A percentile compares a stretch with the other conserved stretches of the same genome.
These are phyloP conservation scores for Liriodendron chinense DNA, from an alignment of 164 flowering plant genomes.

Conservation along the genomic window DNA sequence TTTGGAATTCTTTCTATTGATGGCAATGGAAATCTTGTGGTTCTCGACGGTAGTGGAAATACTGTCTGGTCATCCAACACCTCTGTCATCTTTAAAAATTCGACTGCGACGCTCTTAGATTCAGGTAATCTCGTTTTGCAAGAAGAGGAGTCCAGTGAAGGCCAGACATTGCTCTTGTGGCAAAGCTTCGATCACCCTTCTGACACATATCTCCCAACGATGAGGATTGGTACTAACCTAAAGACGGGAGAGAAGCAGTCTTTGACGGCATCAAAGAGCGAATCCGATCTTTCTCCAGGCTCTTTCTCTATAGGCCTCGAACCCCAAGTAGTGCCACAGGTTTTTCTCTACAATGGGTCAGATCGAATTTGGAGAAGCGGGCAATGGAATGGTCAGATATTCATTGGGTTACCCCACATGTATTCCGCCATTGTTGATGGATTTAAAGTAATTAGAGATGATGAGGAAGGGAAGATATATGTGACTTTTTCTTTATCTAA, in stretches of 20 bases:
- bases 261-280: slow-evolving; percentile 6
- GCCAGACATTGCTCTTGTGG: not conserved
- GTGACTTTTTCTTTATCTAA: not conserved
- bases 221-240: slow-evolving; percentile 2
- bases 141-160: not conserved
- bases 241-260: slow-evolving; percentile 8
- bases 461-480: no score
- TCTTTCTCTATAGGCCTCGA: not conserved
- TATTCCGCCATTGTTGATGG: not conserved
- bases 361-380: slow-evolving; percentile 10
- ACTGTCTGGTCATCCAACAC: slow-evolving; percentile 17
- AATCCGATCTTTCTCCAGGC: not conserved
- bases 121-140: slow-evolving; percentile 25
- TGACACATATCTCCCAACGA: not conserved
- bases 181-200: slow-evolving; percentile 1
- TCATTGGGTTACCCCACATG: slow-evolving; percentile 14
- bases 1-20: slow-evolving; percentile 6
- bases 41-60: slow-evolving; percentile 1
- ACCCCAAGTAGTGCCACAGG: not conserved
- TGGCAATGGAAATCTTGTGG: slow-evolving; percentile 17
- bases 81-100: not conserved
- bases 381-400: slow-evolving; percentile 6
- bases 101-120: slow-evolving; percentile 11
- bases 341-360: not conserved
- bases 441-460: not conserved